Conservation (phyloP, 2,329 filamentous ascomycete genomes). For the Aspergillus arachidicola region DNA sequence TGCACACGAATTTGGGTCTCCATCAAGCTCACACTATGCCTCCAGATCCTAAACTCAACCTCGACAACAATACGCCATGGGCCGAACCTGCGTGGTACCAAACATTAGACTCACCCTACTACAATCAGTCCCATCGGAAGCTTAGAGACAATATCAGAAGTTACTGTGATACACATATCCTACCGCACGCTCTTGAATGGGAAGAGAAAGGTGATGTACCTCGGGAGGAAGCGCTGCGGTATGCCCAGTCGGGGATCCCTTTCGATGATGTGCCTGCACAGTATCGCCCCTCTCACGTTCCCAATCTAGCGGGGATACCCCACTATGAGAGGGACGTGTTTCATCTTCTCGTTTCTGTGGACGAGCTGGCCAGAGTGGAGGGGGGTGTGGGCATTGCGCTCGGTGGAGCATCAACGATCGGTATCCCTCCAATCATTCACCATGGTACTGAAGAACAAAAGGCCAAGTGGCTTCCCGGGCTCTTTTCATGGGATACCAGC, state of each 20-base stretch:
- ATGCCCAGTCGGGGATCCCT: too few species aligned
- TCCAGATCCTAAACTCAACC: too few species aligned
- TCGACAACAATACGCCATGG: too few species aligned
- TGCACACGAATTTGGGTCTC: too few species aligned
- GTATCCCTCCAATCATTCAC: conserved; percentile 18
- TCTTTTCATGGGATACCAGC: conserved; percentile 14
- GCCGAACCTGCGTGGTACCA: conserved; percentile 5
- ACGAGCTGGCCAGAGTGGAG: not conserved
- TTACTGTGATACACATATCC: conserved; percentile 4
- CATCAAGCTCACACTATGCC: too few species aligned
- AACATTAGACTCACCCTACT: not conserved
- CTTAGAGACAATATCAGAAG: conserved; percentile 2
- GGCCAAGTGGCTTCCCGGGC: conserved; percentile 16
- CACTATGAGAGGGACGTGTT: not conserved
- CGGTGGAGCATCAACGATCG: conserved; percentile 17
- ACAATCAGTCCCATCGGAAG: not conserved
- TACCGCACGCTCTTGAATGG: not conserved
- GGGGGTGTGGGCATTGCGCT: not conserved
- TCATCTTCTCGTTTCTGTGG: conserved; percentile 1
- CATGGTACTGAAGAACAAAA: conserved; percentile 21
- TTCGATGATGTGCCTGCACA: too few species aligned
- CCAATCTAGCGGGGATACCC: too few species aligned
- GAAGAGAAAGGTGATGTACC: conserved; percentile 1
- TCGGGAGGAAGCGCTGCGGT: not conserved
- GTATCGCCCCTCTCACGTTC: too few species aligned